A percentile compares a stretch with the other conserved stretches of the same genome.
Conservation (phyloP, 2,329 filamentous ascomycete species). For the Exophiala sp. region DNA sequence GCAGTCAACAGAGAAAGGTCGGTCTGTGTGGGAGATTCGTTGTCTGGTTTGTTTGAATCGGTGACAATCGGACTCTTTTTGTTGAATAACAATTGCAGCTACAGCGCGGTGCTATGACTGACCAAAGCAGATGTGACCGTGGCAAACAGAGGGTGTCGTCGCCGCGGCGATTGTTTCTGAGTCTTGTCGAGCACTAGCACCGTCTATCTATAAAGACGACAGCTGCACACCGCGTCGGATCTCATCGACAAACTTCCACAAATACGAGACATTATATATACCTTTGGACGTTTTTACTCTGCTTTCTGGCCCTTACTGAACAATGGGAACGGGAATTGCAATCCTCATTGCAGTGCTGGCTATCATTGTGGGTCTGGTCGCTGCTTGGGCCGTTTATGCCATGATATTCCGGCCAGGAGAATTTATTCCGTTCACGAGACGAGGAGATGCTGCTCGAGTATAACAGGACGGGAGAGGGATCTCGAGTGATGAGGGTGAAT, state of each 20-base stretch:
- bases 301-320: neutral
- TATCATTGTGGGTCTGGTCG: neutral
- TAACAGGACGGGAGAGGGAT: neutral
- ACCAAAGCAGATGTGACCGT: neutral
- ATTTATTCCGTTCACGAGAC: neutral
- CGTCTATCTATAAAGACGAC: neutral
- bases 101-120: neutral
- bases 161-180: neutral
- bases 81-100: neutral
- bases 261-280: no score
- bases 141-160: neutral
- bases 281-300: neutral
- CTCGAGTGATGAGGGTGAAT: no score
- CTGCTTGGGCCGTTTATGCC: neutral
- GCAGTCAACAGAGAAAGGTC: neutral
- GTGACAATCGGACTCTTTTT: neutral
- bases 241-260: neutral
- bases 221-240: no score
- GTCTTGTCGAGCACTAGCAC: neutral
- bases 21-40: neutral
- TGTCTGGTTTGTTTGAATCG: neutral
- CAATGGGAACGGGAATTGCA: neutral
- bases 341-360: neutral
- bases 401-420: neutral
- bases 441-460: neutral